Evolutionary conservation across 345 rosid genomes (phyloP).

Genomic region (Dipteronia sinensis): DNA sequence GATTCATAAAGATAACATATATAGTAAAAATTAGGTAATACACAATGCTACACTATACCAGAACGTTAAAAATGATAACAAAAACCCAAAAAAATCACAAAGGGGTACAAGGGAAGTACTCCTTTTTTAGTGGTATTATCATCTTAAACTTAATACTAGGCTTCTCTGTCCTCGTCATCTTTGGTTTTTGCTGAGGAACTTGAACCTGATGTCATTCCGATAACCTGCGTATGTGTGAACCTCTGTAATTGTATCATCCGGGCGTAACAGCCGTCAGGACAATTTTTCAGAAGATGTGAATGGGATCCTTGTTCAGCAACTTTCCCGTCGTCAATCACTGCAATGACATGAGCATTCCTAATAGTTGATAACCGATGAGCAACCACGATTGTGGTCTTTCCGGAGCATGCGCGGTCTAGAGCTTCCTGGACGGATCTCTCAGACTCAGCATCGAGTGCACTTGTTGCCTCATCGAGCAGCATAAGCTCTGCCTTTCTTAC

Average conservation of each 20-base stretch:
- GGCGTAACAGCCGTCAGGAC: slow-evolving; percentile 85
- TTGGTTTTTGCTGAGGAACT: slow-evolving; percentile 66
- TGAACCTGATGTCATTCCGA: slow-evolving; percentile 82
- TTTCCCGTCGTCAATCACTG: slow-evolving; percentile 91
- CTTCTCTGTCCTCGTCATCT: slow-evolving; percentile 65
- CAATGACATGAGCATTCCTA: slow-evolving; percentile 83
- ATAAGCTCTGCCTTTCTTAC: slow-evolving; percentile 83
- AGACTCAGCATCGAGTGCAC: slow-evolving; percentile 91
- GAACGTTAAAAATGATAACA: slow-evolving; percentile 33
- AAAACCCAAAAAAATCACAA: slow-evolving; percentile 35
- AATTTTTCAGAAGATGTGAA: slow-evolving; percentile 73
- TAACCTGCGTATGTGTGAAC: slow-evolving; percentile 82
- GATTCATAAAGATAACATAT: slow-evolving; percentile 34
- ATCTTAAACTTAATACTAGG: slow-evolving; percentile 33
- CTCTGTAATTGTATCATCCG: slow-evolving; percentile 96
- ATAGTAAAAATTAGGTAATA: slow-evolving; percentile 39
- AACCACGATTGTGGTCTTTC: slow-evolving; percentile 87
- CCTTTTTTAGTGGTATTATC: slow-evolving; percentile 27
- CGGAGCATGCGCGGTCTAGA: slow-evolving; percentile 85
- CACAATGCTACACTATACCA: slow-evolving; percentile 51
- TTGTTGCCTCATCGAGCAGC: slow-evolving; percentile 97
- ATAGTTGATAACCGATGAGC: slow-evolving; percentile 90
- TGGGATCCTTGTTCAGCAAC: slow-evolving; percentile 97
- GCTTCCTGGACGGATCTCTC: slow-evolving; percentile 96
- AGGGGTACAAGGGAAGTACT: slow-evolving; percentile 29